Percentiles rank a stretch among this genome's conserved stretches.
phyloP scores from a whole-genome alignment of 768 basidiomycete genomes.

The Phylloporus scabripes region DNA sequence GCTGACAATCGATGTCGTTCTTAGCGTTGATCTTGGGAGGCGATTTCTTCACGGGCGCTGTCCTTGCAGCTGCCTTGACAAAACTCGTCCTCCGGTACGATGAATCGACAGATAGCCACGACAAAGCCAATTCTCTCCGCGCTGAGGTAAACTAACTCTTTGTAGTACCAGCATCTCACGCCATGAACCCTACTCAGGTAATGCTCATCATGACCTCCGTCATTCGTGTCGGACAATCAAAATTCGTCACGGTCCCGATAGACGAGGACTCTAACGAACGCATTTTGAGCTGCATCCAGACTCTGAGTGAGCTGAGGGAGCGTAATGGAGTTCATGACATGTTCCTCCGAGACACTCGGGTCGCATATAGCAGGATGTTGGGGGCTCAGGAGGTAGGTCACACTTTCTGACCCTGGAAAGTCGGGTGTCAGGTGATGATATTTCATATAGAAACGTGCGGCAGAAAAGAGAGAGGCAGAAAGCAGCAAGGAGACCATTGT shows the following conservation, averaged over 20 bases:
- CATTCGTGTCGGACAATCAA: conserved; percentile 95
- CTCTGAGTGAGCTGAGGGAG: conserved; percentile 73
- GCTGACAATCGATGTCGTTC: not conserved
- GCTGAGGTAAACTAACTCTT: conserved; percentile 59
- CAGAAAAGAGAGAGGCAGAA: conserved; percentile 87
- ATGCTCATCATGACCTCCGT: conserved; percentile 99
- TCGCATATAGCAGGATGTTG: conserved; percentile 94
- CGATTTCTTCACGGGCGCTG: conserved; percentile 94
- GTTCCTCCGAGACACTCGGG: conserved; percentile 83
- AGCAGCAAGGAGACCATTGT: conserved; percentile 57
- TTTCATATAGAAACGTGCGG: conserved; percentile 67
- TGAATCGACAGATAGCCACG: conserved; percentile 45
- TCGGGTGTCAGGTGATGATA: not conserved
- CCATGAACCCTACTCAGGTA: conserved; percentile 41
- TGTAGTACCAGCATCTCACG: not conserved
- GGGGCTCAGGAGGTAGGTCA: conserved; percentile 76
- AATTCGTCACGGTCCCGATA: conserved; percentile 89
- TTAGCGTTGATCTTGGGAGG: conserved; percentile 84
- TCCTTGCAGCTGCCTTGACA: conserved; percentile 83
- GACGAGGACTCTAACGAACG: conserved; percentile 98
- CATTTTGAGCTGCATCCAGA: conserved; percentile 93
- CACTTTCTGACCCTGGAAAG: not conserved
- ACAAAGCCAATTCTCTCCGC: conserved; percentile 62
- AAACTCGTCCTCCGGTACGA: conserved; percentile 82
- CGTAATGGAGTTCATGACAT: conserved; percentile 57